Evolutionary conservation across 1,284 basidiomycete genomes (phyloP).

Genomic region (Microstroma glucosiphilum): DNA sequence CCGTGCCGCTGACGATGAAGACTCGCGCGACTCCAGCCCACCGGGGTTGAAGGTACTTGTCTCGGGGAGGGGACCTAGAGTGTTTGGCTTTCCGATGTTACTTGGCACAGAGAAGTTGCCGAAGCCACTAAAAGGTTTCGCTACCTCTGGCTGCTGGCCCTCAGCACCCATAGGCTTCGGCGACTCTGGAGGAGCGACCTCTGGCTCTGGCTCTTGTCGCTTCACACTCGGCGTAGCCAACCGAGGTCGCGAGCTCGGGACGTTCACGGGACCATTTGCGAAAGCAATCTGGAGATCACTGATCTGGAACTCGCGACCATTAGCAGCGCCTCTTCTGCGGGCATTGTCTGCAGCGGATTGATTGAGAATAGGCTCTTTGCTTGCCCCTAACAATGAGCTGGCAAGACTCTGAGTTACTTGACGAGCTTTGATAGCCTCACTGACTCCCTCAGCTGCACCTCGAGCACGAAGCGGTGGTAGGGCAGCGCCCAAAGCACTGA

Average conservation of each 20-base stretch:
- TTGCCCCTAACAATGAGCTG: slow-evolving; percentile 19
- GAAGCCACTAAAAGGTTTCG: no score
- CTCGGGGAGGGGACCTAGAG: no score
- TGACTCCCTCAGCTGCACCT: no score
- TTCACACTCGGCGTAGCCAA: no score
- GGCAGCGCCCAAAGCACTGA: neutral
- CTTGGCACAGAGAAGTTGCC: no score
- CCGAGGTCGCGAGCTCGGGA: slow-evolving; percentile 4
- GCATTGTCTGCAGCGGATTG: slow-evolving; percentile 6
- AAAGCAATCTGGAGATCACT: slow-evolving; percentile 37
- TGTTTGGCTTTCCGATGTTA: no score
- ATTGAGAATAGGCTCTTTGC: slow-evolving; percentile 27
- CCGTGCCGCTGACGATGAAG: no score
- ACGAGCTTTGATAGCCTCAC: no score
- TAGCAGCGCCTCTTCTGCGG: slow-evolving; percentile 17
- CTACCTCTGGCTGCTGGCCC: neutral
- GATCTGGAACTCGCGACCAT: slow-evolving; percentile 16
- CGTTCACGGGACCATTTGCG: slow-evolving; percentile 33
- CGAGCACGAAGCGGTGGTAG: neutral
- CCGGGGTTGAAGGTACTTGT: no score
- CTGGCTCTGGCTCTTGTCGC: no score
- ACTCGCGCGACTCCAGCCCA: no score
- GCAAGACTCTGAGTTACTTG: neutral
- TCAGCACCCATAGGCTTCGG: neutral
- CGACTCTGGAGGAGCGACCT: no score